These are phyloP conservation scores for Coemansia sp. DNA, from an alignment of 192 early-diverging fungal species.

Conservation along the genomic window DNA sequence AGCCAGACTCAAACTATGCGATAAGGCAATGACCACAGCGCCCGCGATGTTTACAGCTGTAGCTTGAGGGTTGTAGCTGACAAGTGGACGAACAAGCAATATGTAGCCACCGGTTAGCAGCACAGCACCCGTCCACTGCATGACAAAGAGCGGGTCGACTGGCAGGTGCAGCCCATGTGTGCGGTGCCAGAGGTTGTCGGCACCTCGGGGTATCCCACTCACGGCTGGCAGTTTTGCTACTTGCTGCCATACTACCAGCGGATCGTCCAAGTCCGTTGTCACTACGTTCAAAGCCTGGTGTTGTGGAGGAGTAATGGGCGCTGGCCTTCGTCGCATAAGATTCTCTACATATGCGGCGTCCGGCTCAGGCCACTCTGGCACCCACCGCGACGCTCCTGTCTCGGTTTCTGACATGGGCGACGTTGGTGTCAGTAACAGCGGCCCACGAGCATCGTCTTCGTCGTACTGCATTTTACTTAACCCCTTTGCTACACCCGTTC, in stretches of 20 bases:
- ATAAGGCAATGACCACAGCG: background rate
- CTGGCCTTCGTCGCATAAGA: slow-evolving; percentile 24
- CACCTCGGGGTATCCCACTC: slow-evolving; percentile 20
- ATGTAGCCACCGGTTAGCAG: slow-evolving; percentile 21
- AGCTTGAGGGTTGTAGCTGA: background rate
- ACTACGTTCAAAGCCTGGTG: background rate
- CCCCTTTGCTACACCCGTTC: background rate
- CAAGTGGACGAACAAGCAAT: slow-evolving; percentile 21
- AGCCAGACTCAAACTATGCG: slow-evolving; percentile 19
- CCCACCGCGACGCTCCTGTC: slow-evolving; percentile 19
- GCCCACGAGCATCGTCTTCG: background rate
- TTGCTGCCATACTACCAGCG: slow-evolving; percentile 29
- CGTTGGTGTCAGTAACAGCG: slow-evolving; percentile 17
- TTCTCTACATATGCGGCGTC: slow-evolving; percentile 27
- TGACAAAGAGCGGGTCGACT: slow-evolving; percentile 29
- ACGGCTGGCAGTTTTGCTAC: slow-evolving; percentile 11
- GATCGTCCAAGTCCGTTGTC: slow-evolving; percentile 11
- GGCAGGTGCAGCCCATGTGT: slow-evolving; percentile 36
- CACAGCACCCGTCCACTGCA: slow-evolving; percentile 30
- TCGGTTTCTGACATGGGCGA: slow-evolving; percentile 11
- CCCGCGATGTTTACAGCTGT: background rate
- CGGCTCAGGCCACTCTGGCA: slow-evolving; percentile 42
- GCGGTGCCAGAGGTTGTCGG: slow-evolving; percentile 36
- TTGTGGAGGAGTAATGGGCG: background rate
- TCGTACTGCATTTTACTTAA: background rate